Evolutionary conservation across 176 grass and related monocot species (phyloP).

Genomic region (Zoysia japonica): DNA sequence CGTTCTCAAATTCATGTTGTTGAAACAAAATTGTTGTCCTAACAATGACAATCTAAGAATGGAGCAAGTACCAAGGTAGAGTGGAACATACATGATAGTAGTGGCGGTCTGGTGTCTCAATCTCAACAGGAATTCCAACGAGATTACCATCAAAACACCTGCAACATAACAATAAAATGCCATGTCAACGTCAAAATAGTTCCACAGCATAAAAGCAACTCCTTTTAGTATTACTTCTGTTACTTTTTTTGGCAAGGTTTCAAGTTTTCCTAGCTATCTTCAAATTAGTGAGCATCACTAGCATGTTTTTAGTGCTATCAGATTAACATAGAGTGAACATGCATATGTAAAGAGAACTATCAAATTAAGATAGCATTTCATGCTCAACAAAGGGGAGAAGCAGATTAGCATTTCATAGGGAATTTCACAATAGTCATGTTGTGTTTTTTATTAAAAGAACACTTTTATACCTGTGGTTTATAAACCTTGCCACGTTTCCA

Average conservation of each 20-base stretch:
- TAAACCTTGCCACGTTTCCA: slow-evolving; percentile 88
- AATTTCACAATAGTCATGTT: slow-evolving; percentile 2
- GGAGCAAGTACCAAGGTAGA: neutral
- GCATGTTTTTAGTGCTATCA: slow-evolving; percentile 3
- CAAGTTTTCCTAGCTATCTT: slow-evolving; percentile 6
- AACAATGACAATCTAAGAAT: too few species aligned
- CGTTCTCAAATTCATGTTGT: too few species aligned
- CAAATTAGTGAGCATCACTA: neutral
- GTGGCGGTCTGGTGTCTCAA: slow-evolving; percentile 93
- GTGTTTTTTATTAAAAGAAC: neutral
- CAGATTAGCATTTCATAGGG: neutral
- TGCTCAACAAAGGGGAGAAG: neutral
- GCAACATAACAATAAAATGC: slow-evolving; percentile 44
- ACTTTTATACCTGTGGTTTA: slow-evolving; percentile 81
- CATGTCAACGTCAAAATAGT: slow-evolving; percentile 29
- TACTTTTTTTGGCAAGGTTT: slow-evolving; percentile 10
- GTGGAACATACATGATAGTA: slow-evolving; percentile 84
- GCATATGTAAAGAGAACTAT: slow-evolving; percentile 10
- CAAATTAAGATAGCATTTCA: neutral
- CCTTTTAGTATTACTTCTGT: slow-evolving; percentile 15
- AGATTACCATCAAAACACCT: slow-evolving; percentile 79
- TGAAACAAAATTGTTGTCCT: too few species aligned
- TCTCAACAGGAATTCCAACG: slow-evolving; percentile 76
- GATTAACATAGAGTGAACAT: neutral
- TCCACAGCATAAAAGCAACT: slow-evolving; percentile 17